A percentile compares a stretch with the other conserved stretches of the same genome.
Evolutionary conservation across 2,329 filamentous ascomycete species (phyloP).

Genomic region (Sphaerulina musiva): DNA sequence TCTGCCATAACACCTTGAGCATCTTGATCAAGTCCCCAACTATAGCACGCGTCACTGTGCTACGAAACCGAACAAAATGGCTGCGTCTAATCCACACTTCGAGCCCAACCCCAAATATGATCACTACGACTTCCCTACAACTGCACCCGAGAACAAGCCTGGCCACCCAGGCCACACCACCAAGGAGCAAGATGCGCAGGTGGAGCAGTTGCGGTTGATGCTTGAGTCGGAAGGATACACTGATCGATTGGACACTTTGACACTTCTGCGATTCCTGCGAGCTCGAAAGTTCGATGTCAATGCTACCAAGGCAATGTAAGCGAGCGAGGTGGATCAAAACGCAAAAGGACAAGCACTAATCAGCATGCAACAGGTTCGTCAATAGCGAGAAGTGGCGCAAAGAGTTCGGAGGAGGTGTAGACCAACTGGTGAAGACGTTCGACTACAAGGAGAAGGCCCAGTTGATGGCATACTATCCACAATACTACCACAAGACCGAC

Average conservation of each 20-base stretch:
- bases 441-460: slow-evolving; percentile 79
- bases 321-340: slow-evolving; percentile 30
- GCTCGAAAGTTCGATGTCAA: slow-evolving; percentile 92
- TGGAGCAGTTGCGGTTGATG: slow-evolving; percentile 74
- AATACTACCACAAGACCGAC: slow-evolving; percentile 98
- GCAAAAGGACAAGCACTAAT: slow-evolving; percentile 22
- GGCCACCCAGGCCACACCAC: slow-evolving; percentile 88
- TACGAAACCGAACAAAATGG: slow-evolving; percentile 19
- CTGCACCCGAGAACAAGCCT: slow-evolving; percentile 59
- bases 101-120: slow-evolving; percentile 84
- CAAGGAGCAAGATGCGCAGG: slow-evolving; percentile 78
- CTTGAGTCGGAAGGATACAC: slow-evolving; percentile 78
- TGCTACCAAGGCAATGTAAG: slow-evolving; percentile 79
- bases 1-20: too few species aligned
- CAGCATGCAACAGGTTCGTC: slow-evolving; percentile 61
- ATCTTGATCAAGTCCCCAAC: not conserved
- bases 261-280: slow-evolving; percentile 68
- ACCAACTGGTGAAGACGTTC: slow-evolving; percentile 72
- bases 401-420: slow-evolving; percentile 67
- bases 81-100: slow-evolving; percentile 36
- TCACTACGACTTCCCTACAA: slow-evolving; percentile 86
- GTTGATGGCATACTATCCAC: slow-evolving; percentile 87
- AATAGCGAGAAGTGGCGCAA: slow-evolving; percentile 88
- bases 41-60: not conserved
- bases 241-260: slow-evolving; percentile 84